Conservation (phyloP, 768 basidiomycete species). For the Holtermannia corniformis region DNA sequence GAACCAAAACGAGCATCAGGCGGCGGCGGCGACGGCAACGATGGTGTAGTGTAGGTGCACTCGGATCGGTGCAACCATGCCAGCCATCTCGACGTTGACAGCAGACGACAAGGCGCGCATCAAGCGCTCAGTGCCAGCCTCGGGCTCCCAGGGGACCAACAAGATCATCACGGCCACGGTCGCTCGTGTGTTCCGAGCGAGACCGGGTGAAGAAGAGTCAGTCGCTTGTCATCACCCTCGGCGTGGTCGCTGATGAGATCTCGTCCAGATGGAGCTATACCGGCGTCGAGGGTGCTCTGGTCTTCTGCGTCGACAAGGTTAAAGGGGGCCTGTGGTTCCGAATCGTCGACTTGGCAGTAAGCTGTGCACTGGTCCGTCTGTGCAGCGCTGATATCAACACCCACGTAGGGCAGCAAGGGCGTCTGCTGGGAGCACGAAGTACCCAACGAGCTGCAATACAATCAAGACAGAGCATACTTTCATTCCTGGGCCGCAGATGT, state of each 20-base stretch:
- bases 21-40: no score
- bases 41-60: no score
- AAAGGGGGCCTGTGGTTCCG: conserved; percentile 56
- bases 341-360: conserved; percentile 62
- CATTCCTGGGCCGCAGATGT: conserved; percentile 90
- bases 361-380: conserved; percentile 3
- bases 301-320: conserved; percentile 56
- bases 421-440: conserved; percentile 90
- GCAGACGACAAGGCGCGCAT: conserved; percentile 69
- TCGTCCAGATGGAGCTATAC: conserved; percentile 73
- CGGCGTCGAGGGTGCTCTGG: conserved; percentile 77
- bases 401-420: conserved; percentile 59
- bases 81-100: conserved; percentile 59
- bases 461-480: conserved; percentile 78
- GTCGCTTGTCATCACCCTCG: background rate
- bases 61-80: conserved; percentile 59
- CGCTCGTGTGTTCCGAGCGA: conserved; percentile 80
- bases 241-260: background rate
- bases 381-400: background rate
- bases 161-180: conserved; percentile 77
- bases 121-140: conserved; percentile 51
- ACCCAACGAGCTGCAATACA: conserved; percentile 69
- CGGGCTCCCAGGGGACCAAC: conserved; percentile 43
- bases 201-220: conserved; percentile 19
- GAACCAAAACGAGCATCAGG: no score